Evolutionary conservation across 495 filamentous ascomycete species (phyloP).

Genomic region (Penicillium coffeae): DNA sequence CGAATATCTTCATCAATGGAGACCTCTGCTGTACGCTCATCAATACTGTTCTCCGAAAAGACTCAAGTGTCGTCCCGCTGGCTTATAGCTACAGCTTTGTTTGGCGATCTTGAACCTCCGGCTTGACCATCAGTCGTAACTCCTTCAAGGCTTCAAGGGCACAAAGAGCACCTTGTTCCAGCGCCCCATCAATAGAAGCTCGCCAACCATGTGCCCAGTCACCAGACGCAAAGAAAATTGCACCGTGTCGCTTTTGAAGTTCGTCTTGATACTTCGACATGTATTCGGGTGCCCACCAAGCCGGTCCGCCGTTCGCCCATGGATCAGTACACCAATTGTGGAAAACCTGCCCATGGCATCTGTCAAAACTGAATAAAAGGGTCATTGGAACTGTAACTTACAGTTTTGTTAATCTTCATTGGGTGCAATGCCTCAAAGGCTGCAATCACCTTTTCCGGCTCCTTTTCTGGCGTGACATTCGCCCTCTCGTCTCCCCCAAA

Average conservation of each 20-base stretch:
- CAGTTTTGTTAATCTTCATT: conserved; percentile 12
- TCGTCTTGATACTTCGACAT: conserved; percentile 17
- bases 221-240: conserved; percentile 24
- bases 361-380: no score
- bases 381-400: background rate
- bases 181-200: conserved; percentile 29
- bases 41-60: no score
- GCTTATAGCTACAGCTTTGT: no score
- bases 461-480: background rate
- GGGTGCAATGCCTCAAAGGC: conserved; percentile 18
- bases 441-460: background rate
- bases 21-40: no score
- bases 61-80: no score
- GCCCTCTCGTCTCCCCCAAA: background rate
- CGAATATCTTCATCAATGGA: no score
- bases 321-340: conserved; percentile 32
- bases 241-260: conserved; percentile 20
- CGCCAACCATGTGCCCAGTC: conserved; percentile 34
- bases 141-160: no score
- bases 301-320: conserved; percentile 22
- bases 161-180: conserved; percentile 11
- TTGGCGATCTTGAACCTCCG: no score
- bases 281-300: conserved; percentile 19
- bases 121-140: no score
- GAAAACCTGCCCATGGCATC: no score